A percentile compares a stretch with the other conserved stretches of the same genome.
Conservation (phyloP, 2,329 filamentous ascomycete species). For the Alternaria gaisen region DNA sequence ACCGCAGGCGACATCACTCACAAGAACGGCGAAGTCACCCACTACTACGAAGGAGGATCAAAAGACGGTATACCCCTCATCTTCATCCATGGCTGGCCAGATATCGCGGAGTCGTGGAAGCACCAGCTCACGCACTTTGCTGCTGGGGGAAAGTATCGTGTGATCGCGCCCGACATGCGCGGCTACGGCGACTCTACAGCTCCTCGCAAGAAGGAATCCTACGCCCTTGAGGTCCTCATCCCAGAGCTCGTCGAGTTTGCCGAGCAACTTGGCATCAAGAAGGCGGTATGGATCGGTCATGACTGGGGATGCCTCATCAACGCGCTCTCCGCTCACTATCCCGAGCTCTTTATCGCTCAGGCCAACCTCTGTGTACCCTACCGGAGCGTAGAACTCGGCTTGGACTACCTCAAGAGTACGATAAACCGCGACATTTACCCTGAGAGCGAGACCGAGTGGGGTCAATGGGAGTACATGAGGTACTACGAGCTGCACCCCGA, state of each 20-base stretch:
- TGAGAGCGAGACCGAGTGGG: constrained; percentile 51
- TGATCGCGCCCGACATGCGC: constrained; percentile 43
- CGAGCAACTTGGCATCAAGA: constrained; percentile 47
- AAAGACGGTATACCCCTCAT: constrained; percentile 32
- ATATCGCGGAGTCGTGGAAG: constrained; percentile 49
- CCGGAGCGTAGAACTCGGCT: constrained; percentile 52
- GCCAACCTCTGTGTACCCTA: constrained; percentile 53
- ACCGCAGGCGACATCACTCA: constrained; percentile 28
- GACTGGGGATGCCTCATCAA: constrained; percentile 54
- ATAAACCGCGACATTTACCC: constrained; percentile 59
- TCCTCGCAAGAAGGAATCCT: constrained; percentile 38
- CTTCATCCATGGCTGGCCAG: constrained; percentile 48
- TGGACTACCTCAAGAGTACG: constrained; percentile 46
- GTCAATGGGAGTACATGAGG: constrained; percentile 49
- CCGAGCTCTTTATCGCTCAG: constrained; percentile 43
- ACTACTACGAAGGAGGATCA: constrained; percentile 37
- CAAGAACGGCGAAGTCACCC: constrained; percentile 32
- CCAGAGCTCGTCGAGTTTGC: constrained; percentile 51
- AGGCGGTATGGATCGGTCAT: constrained; percentile 60
- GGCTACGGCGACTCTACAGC: constrained; percentile 49
- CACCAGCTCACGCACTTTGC: constrained; percentile 46
- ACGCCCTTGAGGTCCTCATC: constrained; percentile 41
- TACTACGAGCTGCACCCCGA: constrained; percentile 42
- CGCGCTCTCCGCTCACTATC: constrained; percentile 42
- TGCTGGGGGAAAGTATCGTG: constrained; percentile 36